Base-by-base conservation (phyloP, 805 yeast species). In the Suhomyces vadensis region DNA sequence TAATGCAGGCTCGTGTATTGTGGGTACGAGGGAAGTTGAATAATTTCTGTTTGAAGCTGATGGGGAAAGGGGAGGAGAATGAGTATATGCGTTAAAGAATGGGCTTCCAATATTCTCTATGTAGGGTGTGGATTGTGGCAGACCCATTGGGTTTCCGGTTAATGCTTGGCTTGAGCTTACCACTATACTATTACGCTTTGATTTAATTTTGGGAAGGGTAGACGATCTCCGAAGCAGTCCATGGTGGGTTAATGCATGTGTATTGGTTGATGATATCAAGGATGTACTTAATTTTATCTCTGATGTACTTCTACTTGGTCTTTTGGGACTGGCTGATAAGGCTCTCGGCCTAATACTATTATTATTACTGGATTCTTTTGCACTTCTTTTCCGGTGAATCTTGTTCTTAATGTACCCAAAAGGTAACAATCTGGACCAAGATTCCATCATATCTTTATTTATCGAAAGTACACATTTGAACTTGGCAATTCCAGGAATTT, bases 381-480 rank as follows among this genome's bases (percentile, higher is more conserved):
- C 16, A 7, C n/a, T 29, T 16, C 22, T 35, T 14, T 16, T 36
- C 17, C 44, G 26, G 14, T 29, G 29, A 11, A 36, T 22, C n/a
- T 22, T 42, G 33, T 37, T 36, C 39, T 31, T 35, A 29, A 43
- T 20, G 11, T 35, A 43, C 22, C 42, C 41, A 6, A 43, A 39
- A 22, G 39, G 40, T 9, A 37, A 8, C 6, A 37, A 11, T 23
- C 35, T 33, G 16, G 20, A 38, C 35, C 37, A 35, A 2, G 35
- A 23, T 14, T 39, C 39, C 19, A 22, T 39, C 35, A 35, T 41
- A n/a, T n/a, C n/a, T n/a, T n/a, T n/a, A n/a, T n/a, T n/a, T n/a
- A n/a, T n/a, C n/a, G n/a, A n/a, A n/a, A n/a, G n/a, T n/a, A n/a
- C n/a, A n/a, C n/a, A n/a, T n/a, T n/a, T n/a, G n/a, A n/a, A n/a